Conservation (phyloP, 768 basidiomycete species). For the Russula lepida region DNA sequence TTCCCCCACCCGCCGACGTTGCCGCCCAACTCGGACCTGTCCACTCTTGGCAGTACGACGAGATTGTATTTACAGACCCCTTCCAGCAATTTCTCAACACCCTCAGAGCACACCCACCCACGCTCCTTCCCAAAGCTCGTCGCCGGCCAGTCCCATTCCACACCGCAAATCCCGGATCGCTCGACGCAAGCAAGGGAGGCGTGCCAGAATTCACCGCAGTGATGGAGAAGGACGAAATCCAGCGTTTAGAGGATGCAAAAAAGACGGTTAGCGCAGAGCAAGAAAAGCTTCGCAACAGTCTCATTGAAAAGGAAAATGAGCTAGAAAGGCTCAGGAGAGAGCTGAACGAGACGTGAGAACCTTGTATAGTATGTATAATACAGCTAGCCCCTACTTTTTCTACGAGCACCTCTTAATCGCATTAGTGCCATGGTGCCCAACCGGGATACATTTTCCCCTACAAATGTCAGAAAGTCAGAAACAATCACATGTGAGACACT, state of each 20-base stretch:
- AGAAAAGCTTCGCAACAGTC: slow-evolving; percentile 54
- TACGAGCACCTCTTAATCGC: not conserved
- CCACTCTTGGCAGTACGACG: slow-evolving; percentile 98
- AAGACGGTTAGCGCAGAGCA: slow-evolving; percentile 67
- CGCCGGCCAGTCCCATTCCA: slow-evolving; percentile 66
- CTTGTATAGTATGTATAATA: slow-evolving; percentile 2
- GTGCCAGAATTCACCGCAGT: slow-evolving; percentile 75
- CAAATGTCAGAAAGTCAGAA: slow-evolving; percentile 20
- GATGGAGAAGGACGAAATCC: slow-evolving; percentile 85
- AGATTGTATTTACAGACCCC: slow-evolving; percentile 93
- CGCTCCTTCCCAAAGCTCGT: slow-evolving; percentile 59
- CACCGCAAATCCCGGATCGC: slow-evolving; percentile 40
- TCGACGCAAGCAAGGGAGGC: slow-evolving; percentile 57
- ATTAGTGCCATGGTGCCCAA: slow-evolving; percentile 76
- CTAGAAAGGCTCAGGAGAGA: slow-evolving; percentile 59
- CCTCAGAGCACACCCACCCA: slow-evolving; percentile 76
- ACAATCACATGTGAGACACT: not conserved
- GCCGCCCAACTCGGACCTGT: slow-evolving; percentile 69
- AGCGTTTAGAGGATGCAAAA: slow-evolving; percentile 68
- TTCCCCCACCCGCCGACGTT: slow-evolving; percentile 57
- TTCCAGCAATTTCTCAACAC: slow-evolving; percentile 78
- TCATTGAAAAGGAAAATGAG: slow-evolving; percentile 82
- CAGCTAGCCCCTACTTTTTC: not conserved
- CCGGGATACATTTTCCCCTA: slow-evolving; percentile 88
- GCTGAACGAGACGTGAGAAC: slow-evolving; percentile 22